Evolutionary conservation across 192 early-diverging fungal genomes (phyloP).

Genomic region (Backusella australiensis): DNA sequence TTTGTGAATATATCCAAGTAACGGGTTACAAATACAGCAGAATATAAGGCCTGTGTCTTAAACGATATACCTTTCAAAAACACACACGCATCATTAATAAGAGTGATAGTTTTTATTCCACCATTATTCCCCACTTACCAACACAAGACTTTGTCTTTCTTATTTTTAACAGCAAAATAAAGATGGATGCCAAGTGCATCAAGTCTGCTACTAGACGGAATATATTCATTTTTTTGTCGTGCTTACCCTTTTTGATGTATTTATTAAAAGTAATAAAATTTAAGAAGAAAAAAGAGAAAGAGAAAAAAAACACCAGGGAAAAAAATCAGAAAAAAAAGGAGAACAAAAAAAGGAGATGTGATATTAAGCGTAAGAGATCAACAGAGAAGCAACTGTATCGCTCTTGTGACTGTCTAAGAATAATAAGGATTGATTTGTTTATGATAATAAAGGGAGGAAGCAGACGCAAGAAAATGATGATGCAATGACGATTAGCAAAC

Average conservation of each 20-base stretch:
- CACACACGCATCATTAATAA: constrained; percentile 75
- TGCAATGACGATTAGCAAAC: neutral
- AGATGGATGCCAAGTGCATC: constrained; percentile 19
- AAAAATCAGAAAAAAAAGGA: constrained; percentile 1
- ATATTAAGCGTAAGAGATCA: neutral
- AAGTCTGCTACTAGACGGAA: constrained; percentile 17
- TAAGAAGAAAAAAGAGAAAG: neutral
- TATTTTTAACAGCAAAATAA: constrained; percentile 87
- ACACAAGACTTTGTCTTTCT: constrained; percentile 83
- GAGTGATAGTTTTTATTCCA: constrained; percentile 21
- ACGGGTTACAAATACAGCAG: constrained; percentile 86
- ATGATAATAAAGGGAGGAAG: neutral
- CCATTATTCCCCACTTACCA: constrained; percentile 45
- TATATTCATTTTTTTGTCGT: constrained; percentile 13
- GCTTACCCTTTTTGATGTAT: neutral
- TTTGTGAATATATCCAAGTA: constrained; percentile 86
- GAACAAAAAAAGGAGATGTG: neutral
- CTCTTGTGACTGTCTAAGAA: neutral
- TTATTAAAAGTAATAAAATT: neutral
- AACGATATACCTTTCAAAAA: constrained; percentile 86
- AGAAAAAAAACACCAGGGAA: neutral
- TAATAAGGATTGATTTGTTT: neutral
- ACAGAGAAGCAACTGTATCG: neutral
- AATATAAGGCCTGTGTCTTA: constrained; percentile 93
- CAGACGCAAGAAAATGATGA: neutral